A percentile compares a stretch with the other conserved stretches of the same genome.
phyloP scores from a whole-genome alignment of 2,329 filamentous ascomycete species.

The Xylariaceae sp. region DNA sequence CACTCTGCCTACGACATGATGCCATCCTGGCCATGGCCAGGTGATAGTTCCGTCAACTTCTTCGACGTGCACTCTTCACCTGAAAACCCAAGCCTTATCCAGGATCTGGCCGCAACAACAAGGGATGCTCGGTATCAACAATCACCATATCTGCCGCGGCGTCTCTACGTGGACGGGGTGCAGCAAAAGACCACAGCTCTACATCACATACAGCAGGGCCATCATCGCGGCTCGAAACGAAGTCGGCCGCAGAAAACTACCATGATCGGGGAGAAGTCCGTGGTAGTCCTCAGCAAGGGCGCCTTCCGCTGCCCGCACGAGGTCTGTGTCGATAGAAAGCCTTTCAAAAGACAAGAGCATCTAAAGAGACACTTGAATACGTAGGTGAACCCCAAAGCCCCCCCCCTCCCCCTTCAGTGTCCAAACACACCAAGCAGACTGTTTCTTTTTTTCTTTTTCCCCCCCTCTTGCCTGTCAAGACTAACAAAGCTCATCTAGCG shows the following conservation, averaged over 20 bases:
- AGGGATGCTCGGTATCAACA: slow-evolving; percentile 22
- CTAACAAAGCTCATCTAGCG: slow-evolving; percentile 29
- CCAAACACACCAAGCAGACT: too few species aligned
- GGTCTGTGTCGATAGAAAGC: slow-evolving; percentile 37
- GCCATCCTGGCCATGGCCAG: slow-evolving; percentile 21
- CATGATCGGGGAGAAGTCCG: slow-evolving; percentile 11
- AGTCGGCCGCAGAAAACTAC: slow-evolving; percentile 13
- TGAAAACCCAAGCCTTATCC: slow-evolving; percentile 11
- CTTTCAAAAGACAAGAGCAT: slow-evolving; percentile 50
- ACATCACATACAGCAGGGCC: slow-evolving; percentile 35
- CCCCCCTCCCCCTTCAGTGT: background rate
- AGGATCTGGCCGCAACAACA: slow-evolving; percentile 29
- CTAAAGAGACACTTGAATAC: slow-evolving; percentile 50
- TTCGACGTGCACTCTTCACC: slow-evolving; percentile 19
- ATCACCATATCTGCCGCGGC: slow-evolving; percentile 27
- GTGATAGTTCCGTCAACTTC: slow-evolving; percentile 19
- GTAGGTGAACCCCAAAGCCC: slow-evolving; percentile 29
- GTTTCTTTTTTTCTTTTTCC: too few species aligned
- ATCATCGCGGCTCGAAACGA: slow-evolving; percentile 18
- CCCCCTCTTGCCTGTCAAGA: background rate
- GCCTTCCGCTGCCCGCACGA: slow-evolving; percentile 39
- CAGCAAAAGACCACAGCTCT: slow-evolving; percentile 42
- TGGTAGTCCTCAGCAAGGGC: slow-evolving; percentile 27
- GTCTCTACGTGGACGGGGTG: slow-evolving; percentile 38
- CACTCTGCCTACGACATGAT: slow-evolving; percentile 9